These are phyloP conservation scores for Lactarius sanguifluus DNA, from an alignment of 768 basidiomycete species.

Conservation along the genomic window DNA sequence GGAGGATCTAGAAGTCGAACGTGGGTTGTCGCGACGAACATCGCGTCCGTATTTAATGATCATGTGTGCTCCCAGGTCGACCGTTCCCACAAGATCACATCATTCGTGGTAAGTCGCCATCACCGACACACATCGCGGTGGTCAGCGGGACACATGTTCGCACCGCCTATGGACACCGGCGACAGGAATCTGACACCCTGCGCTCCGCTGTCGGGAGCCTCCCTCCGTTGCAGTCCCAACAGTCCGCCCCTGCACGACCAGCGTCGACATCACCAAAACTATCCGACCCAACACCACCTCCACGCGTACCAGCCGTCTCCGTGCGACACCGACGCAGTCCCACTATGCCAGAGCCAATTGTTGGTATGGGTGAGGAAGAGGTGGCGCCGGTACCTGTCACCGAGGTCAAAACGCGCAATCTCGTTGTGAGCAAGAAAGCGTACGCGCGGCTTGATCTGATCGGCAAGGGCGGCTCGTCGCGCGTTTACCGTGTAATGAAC, in stretches of 20 bases:
- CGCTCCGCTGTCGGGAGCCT: constrained; percentile 46
- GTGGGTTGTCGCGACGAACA: constrained; percentile 34
- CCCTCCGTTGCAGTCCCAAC: constrained; percentile 12
- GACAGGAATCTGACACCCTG: constrained; percentile 76
- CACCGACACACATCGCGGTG: constrained; percentile 42
- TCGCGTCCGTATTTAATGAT: neutral
- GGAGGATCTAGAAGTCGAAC: constrained; percentile 42
- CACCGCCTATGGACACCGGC: constrained; percentile 49
- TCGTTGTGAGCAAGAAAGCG: constrained; percentile 59
- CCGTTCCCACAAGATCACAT: constrained; percentile 26
- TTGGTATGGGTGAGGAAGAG: constrained; percentile 42
- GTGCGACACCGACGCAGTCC: constrained; percentile 63
- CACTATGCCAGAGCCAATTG: constrained; percentile 54
- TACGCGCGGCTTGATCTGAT: constrained; percentile 88
- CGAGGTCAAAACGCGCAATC: constrained; percentile 27
- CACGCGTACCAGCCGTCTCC: constrained; percentile 17
- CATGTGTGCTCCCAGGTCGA: constrained; percentile 29
- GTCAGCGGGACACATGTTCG: constrained; percentile 35
- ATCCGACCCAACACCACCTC: constrained; percentile 16
- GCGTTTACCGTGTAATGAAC: constrained; percentile 89
- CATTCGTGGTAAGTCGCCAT: constrained; percentile 51
- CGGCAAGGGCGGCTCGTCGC: constrained; percentile 93
- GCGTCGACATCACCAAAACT: constrained; percentile 24
- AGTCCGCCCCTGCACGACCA: constrained; percentile 13
- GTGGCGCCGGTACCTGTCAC: constrained; percentile 22